A percentile compares a stretch with the other conserved stretches of the same genome.
Evolutionary conservation across 2,329 filamentous ascomycete species (phyloP).

Genomic region (Xylariaceae sp.): DNA sequence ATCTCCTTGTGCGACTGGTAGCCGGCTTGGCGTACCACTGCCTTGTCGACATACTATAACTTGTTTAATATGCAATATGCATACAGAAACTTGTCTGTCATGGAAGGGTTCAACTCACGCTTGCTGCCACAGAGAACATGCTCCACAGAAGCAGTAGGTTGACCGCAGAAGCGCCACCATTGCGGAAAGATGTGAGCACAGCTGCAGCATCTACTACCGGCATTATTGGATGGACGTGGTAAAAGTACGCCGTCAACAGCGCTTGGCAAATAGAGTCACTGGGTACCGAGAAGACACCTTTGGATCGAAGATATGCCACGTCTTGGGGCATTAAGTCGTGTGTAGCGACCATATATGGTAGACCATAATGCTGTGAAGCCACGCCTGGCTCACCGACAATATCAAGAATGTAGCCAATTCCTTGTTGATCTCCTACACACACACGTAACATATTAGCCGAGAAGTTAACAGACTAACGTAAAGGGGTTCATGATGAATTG

Average conservation of each 20-base stretch:
- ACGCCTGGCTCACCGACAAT: constrained; percentile 34
- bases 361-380: constrained; percentile 36
- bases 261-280: constrained; percentile 39
- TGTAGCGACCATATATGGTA: constrained; percentile 31
- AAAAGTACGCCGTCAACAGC: constrained; percentile 46
- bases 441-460: not conserved
- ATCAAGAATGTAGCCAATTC: constrained; percentile 27
- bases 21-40: constrained; percentile 22
- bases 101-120: constrained; percentile 34
- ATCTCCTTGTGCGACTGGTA: constrained; percentile 28
- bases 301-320: constrained; percentile 40
- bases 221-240: constrained; percentile 47
- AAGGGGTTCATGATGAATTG: no score
- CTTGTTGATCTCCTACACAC: constrained; percentile 19
- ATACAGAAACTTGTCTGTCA: not conserved
- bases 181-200: constrained; percentile 40
- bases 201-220: constrained; percentile 44
- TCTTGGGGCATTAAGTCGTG: constrained; percentile 36
- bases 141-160: constrained; percentile 49
- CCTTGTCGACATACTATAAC: constrained; percentile 21
- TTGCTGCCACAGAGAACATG: constrained; percentile 47
- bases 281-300: constrained; percentile 46
- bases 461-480: not conserved
- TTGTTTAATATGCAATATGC: not conserved
- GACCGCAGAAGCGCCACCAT: constrained; percentile 38